Evolutionary conservation across 805 yeast species (phyloP).

Genomic region (Yamadazyma tumulicola): DNA sequence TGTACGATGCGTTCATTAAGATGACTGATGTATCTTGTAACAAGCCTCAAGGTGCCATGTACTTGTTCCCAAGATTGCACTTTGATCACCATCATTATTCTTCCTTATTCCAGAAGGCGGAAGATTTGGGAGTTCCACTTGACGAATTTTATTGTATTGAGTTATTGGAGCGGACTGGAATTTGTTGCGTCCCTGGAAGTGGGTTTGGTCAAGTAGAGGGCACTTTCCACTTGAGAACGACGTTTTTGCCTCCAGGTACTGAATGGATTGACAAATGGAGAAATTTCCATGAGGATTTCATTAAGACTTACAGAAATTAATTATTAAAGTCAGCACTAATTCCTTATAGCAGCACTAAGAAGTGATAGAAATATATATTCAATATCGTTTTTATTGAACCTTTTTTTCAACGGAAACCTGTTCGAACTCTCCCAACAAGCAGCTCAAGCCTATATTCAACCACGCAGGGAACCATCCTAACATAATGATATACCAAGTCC

Average conservation of each 20-base stretch:
- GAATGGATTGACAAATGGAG: slow-evolving; percentile 84
- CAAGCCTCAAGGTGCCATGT: slow-evolving; percentile 97
- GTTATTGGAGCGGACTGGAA: slow-evolving; percentile 83
- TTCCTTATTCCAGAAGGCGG: slow-evolving; percentile 61
- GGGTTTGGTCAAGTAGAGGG: slow-evolving; percentile 94
- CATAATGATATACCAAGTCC: slow-evolving; percentile 79
- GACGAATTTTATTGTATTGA: slow-evolving; percentile 90
- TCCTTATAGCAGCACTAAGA: no score
- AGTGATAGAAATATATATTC: neutral
- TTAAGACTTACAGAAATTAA: slow-evolving; percentile 45
- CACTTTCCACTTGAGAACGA: slow-evolving; percentile 91
- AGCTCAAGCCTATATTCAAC: slow-evolving; percentile 39
- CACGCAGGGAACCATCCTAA: slow-evolving; percentile 85
- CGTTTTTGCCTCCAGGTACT: slow-evolving; percentile 92
- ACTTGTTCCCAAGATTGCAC: slow-evolving; percentile 78
- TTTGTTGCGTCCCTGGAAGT: slow-evolving; percentile 95
- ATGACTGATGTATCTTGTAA: slow-evolving; percentile 86
- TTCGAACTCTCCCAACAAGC: slow-evolving; percentile 27
- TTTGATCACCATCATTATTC: slow-evolving; percentile 47
- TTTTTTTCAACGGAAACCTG: slow-evolving; percentile 4
- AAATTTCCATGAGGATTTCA: slow-evolving; percentile 72
- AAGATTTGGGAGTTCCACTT: slow-evolving; percentile 51
- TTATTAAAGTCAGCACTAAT: no score
- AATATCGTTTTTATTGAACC: slow-evolving; percentile 1
- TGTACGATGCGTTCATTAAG: slow-evolving; percentile 66